phyloP scores from a whole-genome alignment of 2,329 filamentous ascomycete genomes.

The Fusarium odoratissimum region DNA sequence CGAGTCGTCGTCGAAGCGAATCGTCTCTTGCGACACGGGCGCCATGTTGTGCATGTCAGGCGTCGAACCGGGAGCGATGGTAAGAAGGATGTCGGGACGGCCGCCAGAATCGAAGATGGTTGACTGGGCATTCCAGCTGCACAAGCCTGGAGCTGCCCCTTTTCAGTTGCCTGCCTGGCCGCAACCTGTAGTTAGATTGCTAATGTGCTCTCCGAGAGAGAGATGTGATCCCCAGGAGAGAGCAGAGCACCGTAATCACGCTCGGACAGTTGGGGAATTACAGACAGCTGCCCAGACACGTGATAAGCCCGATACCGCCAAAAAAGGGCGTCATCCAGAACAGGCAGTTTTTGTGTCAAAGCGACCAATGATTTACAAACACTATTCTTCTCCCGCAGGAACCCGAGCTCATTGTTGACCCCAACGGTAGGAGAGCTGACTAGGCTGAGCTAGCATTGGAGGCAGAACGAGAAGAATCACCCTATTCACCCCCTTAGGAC shows the following conservation, averaged over 20 bases:
- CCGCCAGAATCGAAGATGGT: constrained; percentile 48
- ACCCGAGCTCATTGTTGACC: constrained; percentile 38
- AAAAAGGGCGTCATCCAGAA: constrained; percentile 40
- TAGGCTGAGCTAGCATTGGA: constrained; percentile 9
- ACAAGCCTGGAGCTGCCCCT: constrained; percentile 46
- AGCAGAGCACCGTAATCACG: constrained; percentile 8
- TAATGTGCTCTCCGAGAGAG: constrained; percentile 41
- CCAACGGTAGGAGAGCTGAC: constrained; percentile 22
- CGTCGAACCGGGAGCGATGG: constrained; percentile 44
- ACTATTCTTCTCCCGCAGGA: constrained; percentile 35
- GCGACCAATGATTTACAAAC: constrained; percentile 34
- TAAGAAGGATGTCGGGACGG: constrained; percentile 48
- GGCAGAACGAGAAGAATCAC: neutral
- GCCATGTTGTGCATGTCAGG: constrained; percentile 46
- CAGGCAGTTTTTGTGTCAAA: constrained; percentile 38
- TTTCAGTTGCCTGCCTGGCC: constrained; percentile 50
- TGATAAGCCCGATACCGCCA: constrained; percentile 43
- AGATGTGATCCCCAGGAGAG: constrained; percentile 34
- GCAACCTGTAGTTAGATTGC: constrained; percentile 48
- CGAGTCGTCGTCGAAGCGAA: constrained; percentile 44
- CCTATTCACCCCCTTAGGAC: constrained; percentile 2
- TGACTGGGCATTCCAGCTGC: constrained; percentile 53
- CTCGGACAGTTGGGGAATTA: constrained; percentile 30
- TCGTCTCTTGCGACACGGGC: constrained; percentile 45
- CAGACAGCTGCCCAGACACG: constrained; percentile 33